Percentiles rank a stretch among this genome's conserved stretches.
phyloP scores from a whole-genome alignment of 805 yeast species.

The Ogataea trehaloabstinens region DNA sequence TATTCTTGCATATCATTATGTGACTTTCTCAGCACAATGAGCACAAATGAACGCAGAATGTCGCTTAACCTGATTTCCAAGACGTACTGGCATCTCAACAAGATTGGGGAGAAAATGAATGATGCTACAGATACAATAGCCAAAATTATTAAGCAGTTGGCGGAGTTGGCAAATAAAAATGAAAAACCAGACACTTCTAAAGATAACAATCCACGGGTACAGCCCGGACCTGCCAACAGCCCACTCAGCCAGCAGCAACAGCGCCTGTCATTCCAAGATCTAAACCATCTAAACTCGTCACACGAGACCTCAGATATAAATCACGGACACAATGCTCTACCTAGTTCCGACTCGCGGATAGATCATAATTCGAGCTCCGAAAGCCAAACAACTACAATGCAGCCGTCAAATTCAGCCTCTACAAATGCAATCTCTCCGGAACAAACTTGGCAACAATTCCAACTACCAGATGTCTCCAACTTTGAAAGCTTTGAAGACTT shows the following conservation, averaged over 20 bases:
- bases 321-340: not conserved
- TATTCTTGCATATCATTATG: constrained; percentile 54
- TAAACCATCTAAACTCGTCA: constrained; percentile 7
- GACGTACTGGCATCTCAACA: constrained; percentile 57
- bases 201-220: not conserved
- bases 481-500: constrained; percentile 56
- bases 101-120: constrained; percentile 53
- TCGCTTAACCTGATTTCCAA: constrained; percentile 47
- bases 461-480: constrained; percentile 45
- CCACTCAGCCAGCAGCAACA: constrained; percentile 23
- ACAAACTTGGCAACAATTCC: constrained; percentile 7
- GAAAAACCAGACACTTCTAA: constrained; percentile 14
- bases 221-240: constrained; percentile 2
- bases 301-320: not conserved
- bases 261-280: constrained; percentile 20
- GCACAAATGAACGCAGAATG: constrained; percentile 37
- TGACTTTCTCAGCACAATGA: constrained; percentile 42
- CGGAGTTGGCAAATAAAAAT: constrained; percentile 40
- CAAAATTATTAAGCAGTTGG: constrained; percentile 48
- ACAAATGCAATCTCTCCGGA: constrained; percentile 7
- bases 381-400: constrained; percentile 3
- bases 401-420: not conserved
- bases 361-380: not conserved
- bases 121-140: constrained; percentile 64
- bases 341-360: too few species aligned